Evolutionary conservation across 2,329 filamentous ascomycete genomes (phyloP), one percentile per base, ranked within the genome.

Genomic region (Colletotrichum paranaense): DNA sequence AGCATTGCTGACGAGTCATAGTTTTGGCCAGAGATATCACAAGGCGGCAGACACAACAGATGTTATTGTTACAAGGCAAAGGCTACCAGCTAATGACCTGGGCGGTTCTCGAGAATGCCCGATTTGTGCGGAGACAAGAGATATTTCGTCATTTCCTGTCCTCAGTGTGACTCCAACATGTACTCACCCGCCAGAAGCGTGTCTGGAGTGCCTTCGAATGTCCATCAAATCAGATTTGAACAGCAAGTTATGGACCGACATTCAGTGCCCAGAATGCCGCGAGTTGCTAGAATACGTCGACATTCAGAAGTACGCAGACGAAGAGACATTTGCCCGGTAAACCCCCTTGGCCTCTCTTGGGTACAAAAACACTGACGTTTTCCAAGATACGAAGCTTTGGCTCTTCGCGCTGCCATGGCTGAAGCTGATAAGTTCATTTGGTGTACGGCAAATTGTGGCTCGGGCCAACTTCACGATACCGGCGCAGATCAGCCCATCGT

Each of bases 181-280:
- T 74, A 75, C 59, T 2, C 83, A 85, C 62, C 22, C 78, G 1
- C 81, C 82, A 2, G 74, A 46, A 1, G 78, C 81, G 14, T 85
- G 84, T 42, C 75, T 81, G 11, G 78, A 79, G 19, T 85, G 84
- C 52, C 32, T 85, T 4, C 77, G 79, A 9, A 74, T 76, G 7
- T 83, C 80, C 2, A 83, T 85, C 49, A 76, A 76, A 28, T 78
- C 79, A 2, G 82, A 83, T 59, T 60, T 85, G 16, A 76, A 76
- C 35, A 79, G 60, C 73, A 81, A 80, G 26, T 69, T 81, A 2
- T 86, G 85, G 84, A 83, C 85, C 42, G 81, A 86, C 11, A 84
- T 91, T 53, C 80, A 80, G 57, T 92, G 89, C 64, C 88, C 88
- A 0, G 85, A 88, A 62, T 92, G 89, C 74, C 76, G 81, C 3